These are phyloP conservation scores for Starmera quercuum DNA, from an alignment of 805 yeast genomes.

Conservation along the genomic window DNA sequence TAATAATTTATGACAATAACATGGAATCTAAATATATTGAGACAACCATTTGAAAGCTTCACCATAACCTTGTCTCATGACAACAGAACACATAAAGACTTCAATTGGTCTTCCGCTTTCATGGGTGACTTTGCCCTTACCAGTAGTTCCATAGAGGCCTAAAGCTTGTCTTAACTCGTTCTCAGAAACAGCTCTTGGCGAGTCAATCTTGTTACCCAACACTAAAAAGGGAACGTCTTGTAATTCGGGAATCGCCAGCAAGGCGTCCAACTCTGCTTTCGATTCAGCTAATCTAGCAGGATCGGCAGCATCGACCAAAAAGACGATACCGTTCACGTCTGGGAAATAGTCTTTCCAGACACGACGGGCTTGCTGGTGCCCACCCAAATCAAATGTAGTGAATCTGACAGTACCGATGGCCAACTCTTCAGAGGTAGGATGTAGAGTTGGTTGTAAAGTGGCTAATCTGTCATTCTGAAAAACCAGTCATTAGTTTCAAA, in stretches of 20 bases:
- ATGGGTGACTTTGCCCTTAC: constrained; percentile 67
- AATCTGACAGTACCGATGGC: constrained; percentile 94
- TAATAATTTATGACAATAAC: too few species aligned
- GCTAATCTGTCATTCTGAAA: constrained; percentile 98
- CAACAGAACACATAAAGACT: constrained; percentile 95
- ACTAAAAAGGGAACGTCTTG: constrained; percentile 84
- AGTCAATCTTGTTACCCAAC: constrained; percentile 95
- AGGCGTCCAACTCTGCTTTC: constrained; percentile 87
- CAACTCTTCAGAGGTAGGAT: constrained; percentile 97
- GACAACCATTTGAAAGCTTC: constrained; percentile 98
- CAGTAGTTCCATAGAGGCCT: constrained; percentile 84
- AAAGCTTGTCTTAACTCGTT: constrained; percentile 87
- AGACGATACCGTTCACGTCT: constrained; percentile 96
- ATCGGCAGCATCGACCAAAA: constrained; percentile 95
- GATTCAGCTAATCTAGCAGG: constrained; percentile 93
- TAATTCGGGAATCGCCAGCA: constrained; percentile 89
- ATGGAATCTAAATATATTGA: constrained; percentile 89
- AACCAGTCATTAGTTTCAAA: constrained; percentile 19
- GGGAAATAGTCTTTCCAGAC: constrained; percentile 99
- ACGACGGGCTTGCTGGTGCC: constrained; percentile 98
- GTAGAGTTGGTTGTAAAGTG: constrained; percentile 94
- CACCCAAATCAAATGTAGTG: constrained; percentile 98
- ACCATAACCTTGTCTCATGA: constrained; percentile 97
- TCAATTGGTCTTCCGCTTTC: constrained; percentile 86
- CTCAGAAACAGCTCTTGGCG: constrained; percentile 90